Percentiles rank a stretch among this genome's conserved stretches.
Evolutionary conservation across 2,329 filamentous ascomycete species (phyloP).

Genomic region (Arthrinium puccinioides): DNA sequence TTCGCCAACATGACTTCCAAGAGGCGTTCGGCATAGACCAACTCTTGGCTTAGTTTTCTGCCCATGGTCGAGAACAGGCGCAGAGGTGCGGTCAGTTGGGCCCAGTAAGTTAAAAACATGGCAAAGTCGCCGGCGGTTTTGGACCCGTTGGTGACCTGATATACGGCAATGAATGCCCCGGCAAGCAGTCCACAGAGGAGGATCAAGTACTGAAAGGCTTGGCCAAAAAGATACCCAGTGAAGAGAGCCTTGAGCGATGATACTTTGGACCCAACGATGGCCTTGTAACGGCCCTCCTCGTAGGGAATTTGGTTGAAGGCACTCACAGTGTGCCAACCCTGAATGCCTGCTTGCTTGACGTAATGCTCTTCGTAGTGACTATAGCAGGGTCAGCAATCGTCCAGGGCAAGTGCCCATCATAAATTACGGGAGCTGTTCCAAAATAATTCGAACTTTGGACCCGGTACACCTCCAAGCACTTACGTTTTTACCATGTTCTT

Average conservation of each 20-base stretch:
- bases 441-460: conserved; percentile 4
- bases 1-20: conserved; percentile 52
- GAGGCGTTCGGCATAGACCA: conserved; percentile 51
- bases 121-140: conserved; percentile 62
- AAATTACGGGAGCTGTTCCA: not conserved
- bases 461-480: conserved; percentile 14
- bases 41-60: conserved; percentile 46
- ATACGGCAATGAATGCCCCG: conserved; percentile 51
- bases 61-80: conserved; percentile 59
- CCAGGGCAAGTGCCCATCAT: too few species aligned
- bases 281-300: conserved; percentile 46
- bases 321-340: conserved; percentile 52
- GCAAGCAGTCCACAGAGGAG: conserved; percentile 64
- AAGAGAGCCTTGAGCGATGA: conserved; percentile 29
- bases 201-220: conserved; percentile 53
- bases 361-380: conserved; percentile 46
- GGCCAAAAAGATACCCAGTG: conserved; percentile 40
- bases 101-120: conserved; percentile 67
- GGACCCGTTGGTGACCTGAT: conserved; percentile 56
- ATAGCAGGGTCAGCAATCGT: not conserved
- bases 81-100: conserved; percentile 62
- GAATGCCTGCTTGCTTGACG: conserved; percentile 46
- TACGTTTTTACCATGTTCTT: conserved; percentile 42
- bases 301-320: conserved; percentile 53
- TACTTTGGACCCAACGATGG: conserved; percentile 37